Conservation (phyloP, 1,284 basidiomycete genomes). For the Athelia psychrophila region DNA sequence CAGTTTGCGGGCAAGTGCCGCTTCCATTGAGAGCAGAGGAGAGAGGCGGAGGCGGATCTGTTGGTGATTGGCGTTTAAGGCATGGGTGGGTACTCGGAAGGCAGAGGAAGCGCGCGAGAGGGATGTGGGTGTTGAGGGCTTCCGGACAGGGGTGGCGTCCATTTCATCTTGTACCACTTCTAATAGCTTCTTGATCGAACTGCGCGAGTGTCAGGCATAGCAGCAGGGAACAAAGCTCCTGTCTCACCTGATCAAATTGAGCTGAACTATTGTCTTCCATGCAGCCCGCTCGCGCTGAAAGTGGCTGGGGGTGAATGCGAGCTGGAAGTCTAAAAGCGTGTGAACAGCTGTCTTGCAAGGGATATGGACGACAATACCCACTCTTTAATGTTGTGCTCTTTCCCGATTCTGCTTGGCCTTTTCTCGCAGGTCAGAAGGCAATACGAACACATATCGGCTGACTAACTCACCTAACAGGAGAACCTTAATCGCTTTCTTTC, state of each 20-base stretch:
- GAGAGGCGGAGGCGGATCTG: constrained; percentile 51
- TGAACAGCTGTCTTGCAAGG: constrained; percentile 1
- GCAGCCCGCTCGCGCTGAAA: constrained; percentile 54
- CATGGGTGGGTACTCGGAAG: constrained; percentile 12
- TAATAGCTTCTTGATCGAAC: constrained; percentile 53
- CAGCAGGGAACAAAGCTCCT: background rate
- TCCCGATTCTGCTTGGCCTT: constrained; percentile 68
- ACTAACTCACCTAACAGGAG: constrained; percentile 53
- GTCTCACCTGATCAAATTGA: constrained; percentile 59
- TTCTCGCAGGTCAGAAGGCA: background rate
- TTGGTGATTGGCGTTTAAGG: constrained; percentile 34
- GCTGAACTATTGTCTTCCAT: constrained; percentile 65
- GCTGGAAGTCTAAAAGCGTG: constrained; percentile 53
- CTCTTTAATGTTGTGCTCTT: constrained; percentile 71
- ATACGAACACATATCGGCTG: background rate
- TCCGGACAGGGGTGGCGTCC: constrained; percentile 22
- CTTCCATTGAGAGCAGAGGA: constrained; percentile 59
- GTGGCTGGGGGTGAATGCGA: constrained; percentile 58
- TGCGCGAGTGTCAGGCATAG: constrained; percentile 15
- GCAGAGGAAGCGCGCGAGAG: constrained; percentile 16
- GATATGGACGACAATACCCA: constrained; percentile 19
- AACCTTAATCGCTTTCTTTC: constrained; percentile 59
- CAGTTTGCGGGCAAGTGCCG: constrained; percentile 42
- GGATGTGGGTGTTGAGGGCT: constrained; percentile 14
- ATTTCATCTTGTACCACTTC: constrained; percentile 48